Base-by-base conservation (phyloP, 2,329 filamentous ascomycete genomes). In the Clarireedia paspali region DNA sequence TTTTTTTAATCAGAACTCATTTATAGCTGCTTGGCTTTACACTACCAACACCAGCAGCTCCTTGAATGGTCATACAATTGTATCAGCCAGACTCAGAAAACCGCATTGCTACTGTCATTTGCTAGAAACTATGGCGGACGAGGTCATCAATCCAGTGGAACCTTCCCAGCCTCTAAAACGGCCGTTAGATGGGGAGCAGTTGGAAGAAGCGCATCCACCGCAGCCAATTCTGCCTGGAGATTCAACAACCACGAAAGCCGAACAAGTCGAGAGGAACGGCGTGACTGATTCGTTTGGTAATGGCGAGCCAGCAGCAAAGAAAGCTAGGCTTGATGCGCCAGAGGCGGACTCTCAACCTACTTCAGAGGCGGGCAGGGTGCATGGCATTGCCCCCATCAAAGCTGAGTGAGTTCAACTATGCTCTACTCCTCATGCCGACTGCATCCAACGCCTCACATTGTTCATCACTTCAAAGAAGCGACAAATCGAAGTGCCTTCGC, bases 321-420 rank as follows among this genome's bases (percentile, higher is more conserved):
- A 50, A 58, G 47, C 14, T 51, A 57, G 26, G 36, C 52, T 46
- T 58, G 54, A 56, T 17, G 15, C 14, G 30, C 15, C 66, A 12
- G 70, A 73, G 44, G 76, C 77, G 57, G 44, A 56, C 7, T 17
- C 36, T 17, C 46, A 38, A n/a, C 6, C 30, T 15, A 36, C 17
- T 15, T 6, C 52, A 15, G 60, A 66, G 57, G 36, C 56, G 10
- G 67, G 66, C 17, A 67, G 63, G 49, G 58, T 66, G 1, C 66
- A 62, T 50, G 68, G 68, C 24, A 63, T 67, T 27, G 67, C 67
- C 12, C 50, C 65, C 49, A 62, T 70, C 23, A 69, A 70, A 51
- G 52, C 59, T 5, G 68, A 69, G 66, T 68, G 53, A 63, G 66
- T 9, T 64, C 9, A 50, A 27, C 36, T 12, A 42, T 51, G 14